These are phyloP conservation scores for Pilaira anomala DNA, from an alignment of 192 early-diverging fungal species.

Conservation along the genomic window DNA sequence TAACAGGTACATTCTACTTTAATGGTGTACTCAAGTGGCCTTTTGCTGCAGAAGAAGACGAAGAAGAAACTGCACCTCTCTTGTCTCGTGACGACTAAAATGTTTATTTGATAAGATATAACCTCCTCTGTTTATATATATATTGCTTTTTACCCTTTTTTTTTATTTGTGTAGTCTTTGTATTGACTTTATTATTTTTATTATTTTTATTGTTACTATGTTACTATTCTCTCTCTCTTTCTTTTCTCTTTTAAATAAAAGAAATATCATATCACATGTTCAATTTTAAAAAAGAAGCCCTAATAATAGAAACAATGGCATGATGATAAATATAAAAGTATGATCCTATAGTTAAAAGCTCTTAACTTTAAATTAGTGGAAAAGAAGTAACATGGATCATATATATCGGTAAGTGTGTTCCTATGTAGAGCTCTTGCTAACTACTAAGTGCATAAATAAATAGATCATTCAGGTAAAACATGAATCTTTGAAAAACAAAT, in stretches of 20 bases:
- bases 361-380: too few species aligned
- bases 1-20: constrained; percentile 86
- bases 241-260: not conserved
- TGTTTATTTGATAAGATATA: not conserved
- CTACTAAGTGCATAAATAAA: too few species aligned
- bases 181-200: not conserved
- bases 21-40: constrained; percentile 70
- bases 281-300: not conserved
- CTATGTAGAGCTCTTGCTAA: too few species aligned
- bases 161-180: not conserved
- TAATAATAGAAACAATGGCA: too few species aligned
- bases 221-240: too few species aligned
- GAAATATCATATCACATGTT: not conserved
- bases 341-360: too few species aligned
- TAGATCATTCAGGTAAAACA: too few species aligned
- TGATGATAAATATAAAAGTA: too few species aligned
- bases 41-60: constrained; percentile 4
- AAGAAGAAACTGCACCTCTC: constrained; percentile 15
- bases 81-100: constrained; percentile 7
- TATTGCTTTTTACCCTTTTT: not conserved
- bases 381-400: too few species aligned
- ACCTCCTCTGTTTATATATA: not conserved
- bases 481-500: too few species aligned
- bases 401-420: too few species aligned
- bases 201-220: not conserved